Base-by-base conservation (phyloP, 2,329 filamentous ascomycete species). In the Geosmithia morbida region DNA sequence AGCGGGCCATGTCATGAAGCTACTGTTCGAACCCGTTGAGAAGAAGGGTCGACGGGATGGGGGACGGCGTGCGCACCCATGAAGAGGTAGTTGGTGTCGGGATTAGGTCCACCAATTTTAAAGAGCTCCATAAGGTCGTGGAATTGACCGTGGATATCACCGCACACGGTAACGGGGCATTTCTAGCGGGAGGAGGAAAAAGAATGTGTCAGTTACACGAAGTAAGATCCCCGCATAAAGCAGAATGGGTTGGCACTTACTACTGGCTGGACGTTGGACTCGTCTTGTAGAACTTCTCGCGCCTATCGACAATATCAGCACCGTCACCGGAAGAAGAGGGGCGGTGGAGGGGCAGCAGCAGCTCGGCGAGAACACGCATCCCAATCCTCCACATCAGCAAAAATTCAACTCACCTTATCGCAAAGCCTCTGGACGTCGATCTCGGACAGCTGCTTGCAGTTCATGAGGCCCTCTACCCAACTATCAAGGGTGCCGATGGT, bases 51-150 rank as follows among this genome's bases (percentile, higher is more conserved):
- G 13, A 7, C 14, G 19, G 16, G 39, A 10, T 5, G 8, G 26
- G 39, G 17, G 30, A 19, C 37, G 37, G 30, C 8, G 17, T 30
- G 13, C 80, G 61, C 70, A 92, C 87, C 89, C 88, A 98, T 97
- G 72, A 97, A 97, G 55, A 97, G 83, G 69, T 97, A 97, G 73
- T 97, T 97, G 62, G 92, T 97, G 67, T 98, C 92, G 55, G 92
- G 92, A 63, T 95, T 96, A 51, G 89, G 88, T 48, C 92, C 92
- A 57, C 92, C 92, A 66, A 98, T 97, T 72, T 94, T 94, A 78
- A 98, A 98, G 47, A 98, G 80, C 71, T 98, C 92, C 88, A 98
- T 97, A 66, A 98, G 70, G 63, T 98, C 92, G 67, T 97, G 90
- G 66, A 97, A 97, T 69, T 98, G 92, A 55, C 92, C 92, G 68